Evolutionary conservation across 1,284 basidiomycete species (phyloP), one percentile per base, ranked within the genome.

Genomic region (Pholiota adiposa): DNA sequence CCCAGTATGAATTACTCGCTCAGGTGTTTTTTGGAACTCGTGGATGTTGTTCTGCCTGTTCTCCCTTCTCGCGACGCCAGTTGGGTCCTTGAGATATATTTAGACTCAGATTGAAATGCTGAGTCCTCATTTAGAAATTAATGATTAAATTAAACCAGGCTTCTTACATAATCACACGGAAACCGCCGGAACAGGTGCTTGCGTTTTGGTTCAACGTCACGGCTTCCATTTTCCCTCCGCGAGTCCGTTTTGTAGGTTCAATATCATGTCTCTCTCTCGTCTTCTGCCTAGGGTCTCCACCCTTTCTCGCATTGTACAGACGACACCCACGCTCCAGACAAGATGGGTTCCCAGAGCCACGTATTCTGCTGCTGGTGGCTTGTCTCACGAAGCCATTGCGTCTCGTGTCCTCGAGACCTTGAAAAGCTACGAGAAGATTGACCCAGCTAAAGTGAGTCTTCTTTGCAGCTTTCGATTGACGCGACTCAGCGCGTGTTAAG

Each of bases 351-450:
- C 73, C 67, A 68, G 82, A 69, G 85, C 85, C 25, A 73, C 82
- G 68, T 98, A 91, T 80, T 93, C 96, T 27, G 87, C 92, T 27
- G 85, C 87, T 12, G 84, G 90, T 29, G 87, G 86, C 38, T 83
- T 96, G 59, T 83, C 88, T 62, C 86, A 85, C 74, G 87, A 91
- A 48, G 83, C 84, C 71, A 94, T 99, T 72, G 85, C 93, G 72
- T 74, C 83, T 69, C 88, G 97, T 69, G 86, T 99, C 56, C 73
- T 96, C 64, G 90, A 96, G 61, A 92, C 98, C 53, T 79, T 99
- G 73, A 93, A 94, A 79, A 89, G 90, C 29, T 98, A 98, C 73
- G 97, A 99, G 77, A 98, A 98, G 81, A 93, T 98, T 57, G 88
- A 97, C 76, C 78, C 80, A 19, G 75, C 81, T 61, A 97, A 98